phyloP scores from a whole-genome alignment of 1,284 basidiomycete genomes.

The Macrocystidia cucumis region DNA sequence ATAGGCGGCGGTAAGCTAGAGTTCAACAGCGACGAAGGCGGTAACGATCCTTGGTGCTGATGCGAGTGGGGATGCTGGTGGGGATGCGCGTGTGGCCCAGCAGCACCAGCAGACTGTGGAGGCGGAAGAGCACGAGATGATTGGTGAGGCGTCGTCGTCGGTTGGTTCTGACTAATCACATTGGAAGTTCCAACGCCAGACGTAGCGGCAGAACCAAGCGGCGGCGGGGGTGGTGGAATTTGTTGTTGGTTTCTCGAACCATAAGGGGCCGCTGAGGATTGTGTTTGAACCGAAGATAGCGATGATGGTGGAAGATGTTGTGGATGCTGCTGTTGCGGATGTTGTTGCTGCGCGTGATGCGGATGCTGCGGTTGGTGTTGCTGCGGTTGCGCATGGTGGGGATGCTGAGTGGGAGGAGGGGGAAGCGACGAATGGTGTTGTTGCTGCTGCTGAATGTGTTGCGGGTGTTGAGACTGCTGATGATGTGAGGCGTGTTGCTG shows the following conservation, averaged over 20 bases:
- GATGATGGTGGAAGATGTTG: constrained; percentile 5
- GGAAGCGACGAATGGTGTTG: constrained; percentile 12
- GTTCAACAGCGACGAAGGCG: constrained; percentile 17
- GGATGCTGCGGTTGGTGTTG: constrained; percentile 15
- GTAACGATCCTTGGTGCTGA: constrained; percentile 12
- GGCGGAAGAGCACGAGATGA: too few species aligned
- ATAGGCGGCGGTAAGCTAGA: too few species aligned
- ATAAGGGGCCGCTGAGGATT: too few species aligned
- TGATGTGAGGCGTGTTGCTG: constrained; percentile 12
- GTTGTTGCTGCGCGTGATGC: constrained; percentile 10
- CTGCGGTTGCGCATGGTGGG: constrained; percentile 9
- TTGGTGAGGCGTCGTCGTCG: too few species aligned
- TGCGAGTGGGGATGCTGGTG: constrained; percentile 8
- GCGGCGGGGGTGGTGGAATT: constrained; percentile 3
- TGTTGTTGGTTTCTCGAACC: too few species aligned
- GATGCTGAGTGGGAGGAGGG: constrained; percentile 10
- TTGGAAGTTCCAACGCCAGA: too few species aligned
- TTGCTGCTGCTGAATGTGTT: constrained; percentile 11
- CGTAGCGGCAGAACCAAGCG: too few species aligned
- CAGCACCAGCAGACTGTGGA: too few species aligned
- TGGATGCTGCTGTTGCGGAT: constrained; percentile 13
- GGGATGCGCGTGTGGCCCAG: too few species aligned
- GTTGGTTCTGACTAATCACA: too few species aligned
- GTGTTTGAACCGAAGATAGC: constrained; percentile 2
- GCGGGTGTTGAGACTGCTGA: constrained; percentile 11